Evolutionary conservation across 345 rosid species (phyloP).

Genomic region (Euclidium syriacum): DNA sequence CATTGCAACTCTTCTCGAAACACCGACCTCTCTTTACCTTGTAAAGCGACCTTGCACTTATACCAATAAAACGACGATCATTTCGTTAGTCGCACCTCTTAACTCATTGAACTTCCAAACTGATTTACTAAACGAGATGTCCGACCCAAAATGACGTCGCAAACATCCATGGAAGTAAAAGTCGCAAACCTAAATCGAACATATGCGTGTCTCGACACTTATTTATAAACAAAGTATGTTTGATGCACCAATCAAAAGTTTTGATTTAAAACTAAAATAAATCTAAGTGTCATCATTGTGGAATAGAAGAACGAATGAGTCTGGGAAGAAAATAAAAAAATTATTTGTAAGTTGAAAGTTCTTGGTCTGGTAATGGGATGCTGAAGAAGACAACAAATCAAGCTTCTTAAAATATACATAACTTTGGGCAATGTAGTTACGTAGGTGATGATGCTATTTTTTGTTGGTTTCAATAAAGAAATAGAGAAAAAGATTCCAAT

Average conservation of each 20-base stretch:
- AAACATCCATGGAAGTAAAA: too few species aligned
- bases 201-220: too few species aligned
- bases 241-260: constrained; percentile 16
- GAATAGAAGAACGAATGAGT: background rate
- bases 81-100: too few species aligned
- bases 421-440: constrained; percentile 23
- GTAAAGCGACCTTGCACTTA: too few species aligned
- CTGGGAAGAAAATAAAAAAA: background rate
- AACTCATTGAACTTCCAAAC: too few species aligned
- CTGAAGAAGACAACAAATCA: constrained; percentile 12
- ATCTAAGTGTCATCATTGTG: background rate
- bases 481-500: constrained; percentile 23
- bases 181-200: too few species aligned
- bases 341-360: background rate
- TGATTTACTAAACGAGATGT: too few species aligned
- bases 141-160: too few species aligned
- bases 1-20: too few species aligned
- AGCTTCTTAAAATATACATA: background rate
- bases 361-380: constrained; percentile 13
- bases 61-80: too few species aligned
- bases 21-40: too few species aligned
- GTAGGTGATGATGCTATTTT: constrained; percentile 29
- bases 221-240: background rate
- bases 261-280: background rate
- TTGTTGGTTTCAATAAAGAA: constrained; percentile 11